Percentiles rank a stretch among this genome's conserved stretches.
Evolutionary conservation across 1,284 basidiomycete species (phyloP).

Genomic region (Singerocomus rubriflavus): DNA sequence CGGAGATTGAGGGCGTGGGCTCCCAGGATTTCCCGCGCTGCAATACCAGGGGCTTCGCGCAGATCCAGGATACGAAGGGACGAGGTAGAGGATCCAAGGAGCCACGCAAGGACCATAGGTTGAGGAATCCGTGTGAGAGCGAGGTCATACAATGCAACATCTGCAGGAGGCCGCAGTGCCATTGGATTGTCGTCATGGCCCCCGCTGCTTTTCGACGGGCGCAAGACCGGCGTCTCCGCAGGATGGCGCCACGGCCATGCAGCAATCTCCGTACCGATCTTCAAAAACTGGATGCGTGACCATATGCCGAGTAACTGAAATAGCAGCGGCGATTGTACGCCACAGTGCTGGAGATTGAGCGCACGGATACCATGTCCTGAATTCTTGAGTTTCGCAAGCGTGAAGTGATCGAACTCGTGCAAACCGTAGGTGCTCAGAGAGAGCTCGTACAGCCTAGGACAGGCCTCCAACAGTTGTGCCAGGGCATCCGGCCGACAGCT

Average conservation of each 20-base stretch:
- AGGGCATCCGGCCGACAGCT: conserved; percentile 21
- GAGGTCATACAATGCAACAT: conserved; percentile 40
- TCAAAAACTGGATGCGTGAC: conserved; percentile 39
- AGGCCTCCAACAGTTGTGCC: conserved; percentile 30
- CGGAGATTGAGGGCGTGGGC: conserved; percentile 35
- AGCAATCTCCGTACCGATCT: conserved; percentile 39
- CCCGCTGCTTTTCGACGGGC: neutral
- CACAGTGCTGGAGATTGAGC: conserved; percentile 36
- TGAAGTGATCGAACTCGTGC: conserved; percentile 30
- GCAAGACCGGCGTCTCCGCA: conserved; percentile 7
- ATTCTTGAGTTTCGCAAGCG: conserved; percentile 28
- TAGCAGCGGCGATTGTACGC: conserved; percentile 44
- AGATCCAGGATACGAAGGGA: conserved; percentile 42
- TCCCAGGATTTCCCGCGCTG: conserved; percentile 28
- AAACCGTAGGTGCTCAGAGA: conserved; percentile 28
- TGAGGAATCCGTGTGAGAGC: conserved; percentile 37
- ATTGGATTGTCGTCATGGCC: neutral
- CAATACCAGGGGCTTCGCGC: conserved; percentile 35
- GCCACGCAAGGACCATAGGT: conserved; percentile 35
- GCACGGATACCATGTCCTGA: conserved; percentile 34
- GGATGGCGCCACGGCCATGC: conserved; percentile 29
- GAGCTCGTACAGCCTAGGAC: conserved; percentile 41
- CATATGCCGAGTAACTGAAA: conserved; percentile 44
- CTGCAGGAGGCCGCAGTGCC: conserved; percentile 7
- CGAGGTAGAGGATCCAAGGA: conserved; percentile 35